Evolutionary conservation across 371 early-diverging fungal species (phyloP).

Genomic region (Apophysomyces sp.): DNA sequence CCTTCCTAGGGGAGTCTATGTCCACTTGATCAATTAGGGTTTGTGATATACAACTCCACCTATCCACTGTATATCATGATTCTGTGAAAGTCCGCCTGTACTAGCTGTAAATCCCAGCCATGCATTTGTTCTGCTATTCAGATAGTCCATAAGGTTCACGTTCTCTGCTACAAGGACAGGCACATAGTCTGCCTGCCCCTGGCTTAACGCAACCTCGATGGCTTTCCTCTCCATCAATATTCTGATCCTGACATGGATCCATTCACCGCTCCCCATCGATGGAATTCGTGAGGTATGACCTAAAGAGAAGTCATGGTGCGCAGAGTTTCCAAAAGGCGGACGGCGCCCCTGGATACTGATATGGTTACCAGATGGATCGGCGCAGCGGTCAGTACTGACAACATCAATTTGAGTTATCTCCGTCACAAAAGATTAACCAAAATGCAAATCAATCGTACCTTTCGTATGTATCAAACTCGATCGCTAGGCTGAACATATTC

Average conservation of each 20-base stretch:
- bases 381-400: constrained; percentile 35
- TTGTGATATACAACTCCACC: constrained; percentile 1
- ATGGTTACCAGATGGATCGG: constrained; percentile 55
- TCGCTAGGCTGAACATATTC: constrained; percentile 41
- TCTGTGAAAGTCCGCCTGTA: constrained; percentile 53
- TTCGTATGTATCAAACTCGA: constrained; percentile 59
- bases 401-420: background rate
- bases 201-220: constrained; percentile 18
- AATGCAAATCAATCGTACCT: constrained; percentile 20
- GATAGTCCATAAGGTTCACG: constrained; percentile 14
- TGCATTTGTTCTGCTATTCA: constrained; percentile 10
- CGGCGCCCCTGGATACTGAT: constrained; percentile 46
- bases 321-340: constrained; percentile 30
- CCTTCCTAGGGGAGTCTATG: background rate
- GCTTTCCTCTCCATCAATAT: constrained; percentile 3
- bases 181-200: constrained; percentile 13
- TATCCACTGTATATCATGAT: constrained; percentile 37
- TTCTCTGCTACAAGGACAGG: constrained; percentile 17
- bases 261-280: constrained; percentile 29
- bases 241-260: constrained; percentile 27
- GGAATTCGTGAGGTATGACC: constrained; percentile 43
- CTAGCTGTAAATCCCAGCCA: constrained; percentile 57
- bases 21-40: background rate
- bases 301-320: constrained; percentile 47
- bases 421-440: background rate